phyloP scores from a whole-genome alignment of 208 protist species.

The Leishmania major region DNA sequence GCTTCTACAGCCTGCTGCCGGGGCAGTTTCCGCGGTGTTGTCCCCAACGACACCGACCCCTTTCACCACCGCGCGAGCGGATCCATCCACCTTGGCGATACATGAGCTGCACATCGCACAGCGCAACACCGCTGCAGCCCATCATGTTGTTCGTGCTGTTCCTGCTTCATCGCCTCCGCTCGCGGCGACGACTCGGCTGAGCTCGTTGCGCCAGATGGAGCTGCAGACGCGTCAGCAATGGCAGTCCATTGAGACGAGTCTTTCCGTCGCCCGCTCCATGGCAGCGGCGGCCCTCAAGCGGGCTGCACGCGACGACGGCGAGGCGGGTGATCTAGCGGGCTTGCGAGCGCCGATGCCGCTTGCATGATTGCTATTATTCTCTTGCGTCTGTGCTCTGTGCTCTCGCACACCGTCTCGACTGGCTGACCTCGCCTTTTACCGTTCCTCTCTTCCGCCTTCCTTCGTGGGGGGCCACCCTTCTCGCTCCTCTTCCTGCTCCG shows the following conservation, averaged over 20 bases:
- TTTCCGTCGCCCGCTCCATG: constrained; percentile 13
- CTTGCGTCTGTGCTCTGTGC: not conserved
- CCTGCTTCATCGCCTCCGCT: not conserved
- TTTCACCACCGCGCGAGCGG: not conserved
- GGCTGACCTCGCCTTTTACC: not conserved
- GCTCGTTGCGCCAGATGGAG: constrained; percentile 7
- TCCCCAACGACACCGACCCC: not conserved
- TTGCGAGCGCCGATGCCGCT: not conserved
- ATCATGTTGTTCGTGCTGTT: not conserved
- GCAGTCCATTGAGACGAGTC: constrained; percentile 16
- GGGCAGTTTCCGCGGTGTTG: not conserved
- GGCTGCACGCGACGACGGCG: not conserved
- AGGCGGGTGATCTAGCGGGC: not conserved
- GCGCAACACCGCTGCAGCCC: not conserved
- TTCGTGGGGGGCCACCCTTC: not conserved
- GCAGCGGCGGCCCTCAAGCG: not conserved
- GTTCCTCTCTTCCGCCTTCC: not conserved
- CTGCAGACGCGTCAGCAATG: constrained; percentile 8
- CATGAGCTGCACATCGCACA: not conserved
- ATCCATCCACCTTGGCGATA: not conserved
- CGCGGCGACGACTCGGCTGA: not conserved
- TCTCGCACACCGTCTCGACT: not conserved
- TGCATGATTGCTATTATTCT: not conserved
- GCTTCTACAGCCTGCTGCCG: not conserved
- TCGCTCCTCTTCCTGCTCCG: not conserved